Base-by-base conservation (phyloP, 306 rosid genomes). In the Quercus aquifolioides region DNA sequence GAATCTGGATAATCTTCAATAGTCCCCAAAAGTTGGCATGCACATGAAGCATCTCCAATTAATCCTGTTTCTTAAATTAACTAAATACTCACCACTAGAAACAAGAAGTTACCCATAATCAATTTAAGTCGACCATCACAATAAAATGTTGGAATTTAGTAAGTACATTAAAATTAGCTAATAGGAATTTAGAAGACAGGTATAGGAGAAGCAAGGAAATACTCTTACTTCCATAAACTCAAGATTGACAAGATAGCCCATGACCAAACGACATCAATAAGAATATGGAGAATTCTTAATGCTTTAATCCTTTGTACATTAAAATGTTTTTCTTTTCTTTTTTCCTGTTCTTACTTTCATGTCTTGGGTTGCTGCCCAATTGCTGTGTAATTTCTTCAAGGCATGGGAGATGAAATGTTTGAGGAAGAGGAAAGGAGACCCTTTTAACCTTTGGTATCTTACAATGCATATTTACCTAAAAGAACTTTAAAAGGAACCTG, bases 351-450 rank as follows among this genome's bases (percentile, higher is more conserved):
- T 41, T 41, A 41, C 46, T 41, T 41, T 41, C 46, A 41, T 41
- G 43, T 38, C 43, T 38, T 38, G 43, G 43, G 9, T 38, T 38
- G 10, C 43, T 38, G 46, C 46, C 15, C 69, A 62, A 26, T 14
- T 38, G 87, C 80, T 41, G 46, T 41, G 46, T 41, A 41, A 41
- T 38, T 38, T 38, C 97, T 90, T 78, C 8, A 81, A 82, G 10
- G 13, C 33, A 51, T 41, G 46, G 46, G 46, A 28, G 26, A 59
- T 51, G 46, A 51, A 41, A 26, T 41, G 19, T 41, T 41, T 41
- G 1, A 41, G 46, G 2, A 41, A 41, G 43, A 38, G 46, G 46
- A 8, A 41, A 41, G 46, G 46, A 41, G 46, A 41, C 46, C 46
- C 46, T 41, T 38, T 41, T 41, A 2, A 41, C 35, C 68, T 13